These are phyloP conservation scores for Zymoseptoria ardabiliae DNA, from an alignment of 2,329 filamentous ascomycete genomes.

Conservation along the genomic window DNA sequence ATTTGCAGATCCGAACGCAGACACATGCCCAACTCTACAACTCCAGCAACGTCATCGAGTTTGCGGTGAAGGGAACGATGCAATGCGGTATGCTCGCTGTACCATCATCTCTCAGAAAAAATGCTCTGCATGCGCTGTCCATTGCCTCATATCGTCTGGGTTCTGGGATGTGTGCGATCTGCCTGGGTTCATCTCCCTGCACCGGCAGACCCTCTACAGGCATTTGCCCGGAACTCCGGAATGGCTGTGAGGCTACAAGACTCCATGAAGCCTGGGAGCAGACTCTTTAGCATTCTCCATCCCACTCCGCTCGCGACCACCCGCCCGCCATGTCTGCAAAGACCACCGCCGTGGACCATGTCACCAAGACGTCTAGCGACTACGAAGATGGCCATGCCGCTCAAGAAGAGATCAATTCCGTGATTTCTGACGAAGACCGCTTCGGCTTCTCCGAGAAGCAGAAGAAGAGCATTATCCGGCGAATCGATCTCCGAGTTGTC, in stretches of 20 bases:
- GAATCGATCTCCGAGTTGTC: slow-evolving; percentile 6
- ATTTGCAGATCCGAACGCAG: neutral
- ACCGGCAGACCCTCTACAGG: neutral
- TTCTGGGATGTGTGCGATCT: neutral
- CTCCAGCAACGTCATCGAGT: neutral
- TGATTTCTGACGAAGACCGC: neutral
- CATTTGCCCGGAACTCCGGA: neutral
- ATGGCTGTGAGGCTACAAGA: neutral
- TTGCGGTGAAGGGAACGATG: neutral
- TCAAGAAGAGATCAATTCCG: neutral
- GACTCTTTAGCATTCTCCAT: neutral
- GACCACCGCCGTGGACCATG: neutral
- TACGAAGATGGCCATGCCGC: neutral
- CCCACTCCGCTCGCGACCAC: neutral
- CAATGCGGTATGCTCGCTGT: neutral
- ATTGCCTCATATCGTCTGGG: neutral
- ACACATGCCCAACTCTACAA: neutral
- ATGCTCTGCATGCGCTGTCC: neutral
- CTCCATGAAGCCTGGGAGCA: neutral
- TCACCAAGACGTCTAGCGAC: neutral
- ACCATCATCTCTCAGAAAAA: neutral
- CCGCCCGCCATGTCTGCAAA: neutral
- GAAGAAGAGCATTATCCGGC: slow-evolving; percentile 5
- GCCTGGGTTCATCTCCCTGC: neutral
- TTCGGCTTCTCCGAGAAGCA: neutral